Conservation (phyloP, 805 yeast genomes). For the Metschnikowia drakensbergensis region DNA sequence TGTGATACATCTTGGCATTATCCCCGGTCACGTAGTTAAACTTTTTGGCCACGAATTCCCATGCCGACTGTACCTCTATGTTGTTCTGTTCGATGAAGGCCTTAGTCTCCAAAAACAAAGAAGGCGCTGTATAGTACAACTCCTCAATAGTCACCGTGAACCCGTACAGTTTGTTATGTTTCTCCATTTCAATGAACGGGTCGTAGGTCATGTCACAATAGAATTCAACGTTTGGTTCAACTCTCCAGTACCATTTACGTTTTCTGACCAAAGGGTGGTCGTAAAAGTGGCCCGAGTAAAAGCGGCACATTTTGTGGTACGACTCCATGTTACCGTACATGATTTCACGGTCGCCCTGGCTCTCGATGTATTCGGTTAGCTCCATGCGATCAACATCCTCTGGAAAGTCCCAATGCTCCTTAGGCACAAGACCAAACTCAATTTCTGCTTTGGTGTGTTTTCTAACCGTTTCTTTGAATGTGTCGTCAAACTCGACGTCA, state of each 20-base stretch:
- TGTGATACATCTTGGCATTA: conserved; percentile 22
- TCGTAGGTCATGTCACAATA: conserved; percentile 91
- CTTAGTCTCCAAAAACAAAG: conserved; percentile 68
- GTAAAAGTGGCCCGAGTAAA: conserved; percentile 71
- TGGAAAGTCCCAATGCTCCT: conserved; percentile 65
- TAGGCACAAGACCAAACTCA: conserved; percentile 66
- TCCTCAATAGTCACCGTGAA: conserved; percentile 80
- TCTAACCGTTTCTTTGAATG: conserved; percentile 54
- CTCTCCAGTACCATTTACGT: conserved; percentile 93
- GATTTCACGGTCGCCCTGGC: conserved; percentile 79
- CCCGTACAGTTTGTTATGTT: conserved; percentile 69
- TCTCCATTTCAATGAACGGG: conserved; percentile 80
- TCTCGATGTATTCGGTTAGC: conserved; percentile 55
- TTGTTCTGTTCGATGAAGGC: conserved; percentile 51
- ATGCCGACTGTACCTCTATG: conserved; percentile 55
- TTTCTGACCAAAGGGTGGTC: conserved; percentile 68
- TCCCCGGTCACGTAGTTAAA: conserved; percentile 23
- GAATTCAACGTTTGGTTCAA: conserved; percentile 89
- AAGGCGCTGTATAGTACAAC: conserved; percentile 76
- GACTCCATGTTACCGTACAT: conserved; percentile 79
- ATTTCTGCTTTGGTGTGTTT: conserved; percentile 56
- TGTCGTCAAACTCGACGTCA: conserved; percentile 66
- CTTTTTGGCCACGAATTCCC: conserved; percentile 59
- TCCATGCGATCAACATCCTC: conserved; percentile 36
- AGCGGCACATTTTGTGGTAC: conserved; percentile 85